These are phyloP conservation scores for Tausonia pullulans DNA, from an alignment of 1,284 basidiomycete genomes.

Conservation along the genomic window DNA sequence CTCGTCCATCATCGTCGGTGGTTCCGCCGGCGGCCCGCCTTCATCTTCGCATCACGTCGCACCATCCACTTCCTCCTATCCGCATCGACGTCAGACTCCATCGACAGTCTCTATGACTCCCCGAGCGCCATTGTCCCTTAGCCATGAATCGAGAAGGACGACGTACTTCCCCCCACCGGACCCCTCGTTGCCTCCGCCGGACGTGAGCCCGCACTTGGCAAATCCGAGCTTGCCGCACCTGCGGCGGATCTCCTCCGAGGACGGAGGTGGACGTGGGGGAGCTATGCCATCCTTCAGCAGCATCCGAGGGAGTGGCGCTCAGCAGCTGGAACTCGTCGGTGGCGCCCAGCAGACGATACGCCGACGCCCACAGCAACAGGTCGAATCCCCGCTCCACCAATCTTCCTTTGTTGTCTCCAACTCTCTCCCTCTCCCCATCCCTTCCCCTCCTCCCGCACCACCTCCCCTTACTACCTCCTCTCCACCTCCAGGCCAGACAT, in stretches of 20 bases:
- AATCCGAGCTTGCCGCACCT: not conserved
- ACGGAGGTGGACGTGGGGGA: constrained; percentile 26
- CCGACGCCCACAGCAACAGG: not conserved
- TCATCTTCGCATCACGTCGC: not conserved
- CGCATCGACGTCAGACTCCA: not conserved
- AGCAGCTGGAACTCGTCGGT: not conserved
- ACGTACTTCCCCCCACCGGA: not conserved
- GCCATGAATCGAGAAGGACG: too few species aligned
- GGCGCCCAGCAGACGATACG: too few species aligned
- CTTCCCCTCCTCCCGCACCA: constrained; percentile 6
- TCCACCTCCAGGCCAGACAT: constrained; percentile 34
- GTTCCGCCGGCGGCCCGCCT: not conserved
- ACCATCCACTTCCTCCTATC: not conserved
- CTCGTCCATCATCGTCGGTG: not conserved
- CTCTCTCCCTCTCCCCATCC: not conserved
- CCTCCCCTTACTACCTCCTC: constrained; percentile 19
- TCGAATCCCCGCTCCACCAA: constrained; percentile 7
- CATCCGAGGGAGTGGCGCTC: constrained; percentile 4
- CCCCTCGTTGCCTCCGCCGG: constrained; percentile 12
- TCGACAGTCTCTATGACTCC: not conserved
- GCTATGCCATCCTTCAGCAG: not conserved
- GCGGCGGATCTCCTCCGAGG: constrained; percentile 40
- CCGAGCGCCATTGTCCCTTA: not conserved
- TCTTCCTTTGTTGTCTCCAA: not conserved
- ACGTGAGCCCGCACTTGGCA: not conserved